Percentiles rank a stretch among this genome's conserved stretches.
Evolutionary conservation across 169 alveolate genomes (phyloP).

Genomic region (Eimeria tenella): DNA sequence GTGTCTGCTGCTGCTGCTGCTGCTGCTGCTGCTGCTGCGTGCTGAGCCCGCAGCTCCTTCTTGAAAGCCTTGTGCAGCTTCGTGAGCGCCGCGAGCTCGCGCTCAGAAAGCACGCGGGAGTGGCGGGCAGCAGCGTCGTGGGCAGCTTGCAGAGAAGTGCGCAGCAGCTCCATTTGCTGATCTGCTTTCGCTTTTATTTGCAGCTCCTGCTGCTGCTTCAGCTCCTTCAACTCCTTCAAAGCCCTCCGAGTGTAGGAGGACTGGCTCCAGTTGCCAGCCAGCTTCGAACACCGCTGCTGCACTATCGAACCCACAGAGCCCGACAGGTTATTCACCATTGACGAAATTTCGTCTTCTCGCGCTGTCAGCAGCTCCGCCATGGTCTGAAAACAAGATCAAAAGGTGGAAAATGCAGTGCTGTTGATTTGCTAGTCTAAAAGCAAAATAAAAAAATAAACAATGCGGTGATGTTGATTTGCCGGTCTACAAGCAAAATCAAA

Average conservation of each 20-base stretch:
- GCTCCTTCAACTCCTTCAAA: slow-evolving; percentile 41
- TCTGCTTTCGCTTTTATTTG: slow-evolving; percentile 52
- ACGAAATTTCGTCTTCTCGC: slow-evolving; percentile 47
- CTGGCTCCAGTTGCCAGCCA: slow-evolving; percentile 49
- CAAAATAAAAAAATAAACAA: no score
- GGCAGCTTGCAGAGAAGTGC: slow-evolving; percentile 36
- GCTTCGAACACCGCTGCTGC: slow-evolving; percentile 51
- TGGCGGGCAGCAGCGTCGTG: slow-evolving; percentile 53
- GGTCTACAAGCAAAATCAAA: no score
- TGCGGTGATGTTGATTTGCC: no score
- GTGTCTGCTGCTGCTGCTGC: slow-evolving; percentile 44
- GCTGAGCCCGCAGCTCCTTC: slow-evolving; percentile 20
- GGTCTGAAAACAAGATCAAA: no score
- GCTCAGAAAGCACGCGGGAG: slow-evolving; percentile 55
- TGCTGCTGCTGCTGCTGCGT: slow-evolving; percentile 41
- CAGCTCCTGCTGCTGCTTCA: slow-evolving; percentile 53
- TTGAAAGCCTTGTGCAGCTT: slow-evolving; percentile 57
- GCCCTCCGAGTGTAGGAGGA: slow-evolving; percentile 13
- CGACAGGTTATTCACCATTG: slow-evolving; percentile 52
- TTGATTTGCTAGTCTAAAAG: no score
- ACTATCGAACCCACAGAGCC: slow-evolving; percentile 51
- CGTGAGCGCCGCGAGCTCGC: slow-evolving; percentile 39
- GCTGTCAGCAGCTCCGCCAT: slow-evolving; percentile 57
- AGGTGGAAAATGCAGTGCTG: no score
- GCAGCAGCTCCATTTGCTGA: slow-evolving; percentile 51